Evolutionary conservation across 495 filamentous ascomycete species (phyloP).

Genomic region (Aspergillus egyptiacus): DNA sequence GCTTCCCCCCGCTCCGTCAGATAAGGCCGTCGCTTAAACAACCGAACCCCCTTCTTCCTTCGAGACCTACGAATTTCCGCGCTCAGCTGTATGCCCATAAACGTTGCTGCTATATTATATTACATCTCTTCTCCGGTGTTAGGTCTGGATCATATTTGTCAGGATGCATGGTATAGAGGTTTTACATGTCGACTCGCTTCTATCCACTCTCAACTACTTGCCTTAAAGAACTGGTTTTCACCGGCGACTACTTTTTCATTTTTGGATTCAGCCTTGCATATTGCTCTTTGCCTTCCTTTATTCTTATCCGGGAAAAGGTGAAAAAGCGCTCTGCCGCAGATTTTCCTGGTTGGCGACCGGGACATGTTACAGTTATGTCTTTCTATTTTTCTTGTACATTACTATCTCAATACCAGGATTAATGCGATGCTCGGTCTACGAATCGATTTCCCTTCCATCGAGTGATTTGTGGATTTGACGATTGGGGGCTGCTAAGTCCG

Average conservation of each 20-base stretch:
- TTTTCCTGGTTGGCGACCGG: constrained; percentile 15
- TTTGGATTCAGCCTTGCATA: constrained; percentile 26
- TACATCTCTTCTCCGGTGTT: constrained; percentile 45
- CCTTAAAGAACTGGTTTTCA: constrained; percentile 30
- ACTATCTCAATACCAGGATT: constrained; percentile 34
- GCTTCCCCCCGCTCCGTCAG: constrained; percentile 40
- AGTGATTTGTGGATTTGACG: neutral
- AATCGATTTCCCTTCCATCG: neutral
- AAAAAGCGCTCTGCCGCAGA: constrained; percentile 11
- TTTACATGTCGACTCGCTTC: constrained; percentile 18
- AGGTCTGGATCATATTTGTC: constrained; percentile 33
- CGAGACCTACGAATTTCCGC: constrained; percentile 16
- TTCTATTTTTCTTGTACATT: constrained; percentile 37
- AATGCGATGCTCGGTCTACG: constrained; percentile 26
- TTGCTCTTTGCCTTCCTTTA: constrained; percentile 10
- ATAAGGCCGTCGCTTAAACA: constrained; percentile 41
- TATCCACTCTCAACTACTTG: constrained; percentile 25
- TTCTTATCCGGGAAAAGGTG: no score
- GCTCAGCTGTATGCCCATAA: constrained; percentile 22
- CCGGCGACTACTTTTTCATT: constrained; percentile 29
- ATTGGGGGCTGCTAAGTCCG: neutral
- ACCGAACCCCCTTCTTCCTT: constrained; percentile 10
- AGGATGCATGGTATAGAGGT: constrained; percentile 43
- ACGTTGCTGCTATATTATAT: constrained; percentile 29
- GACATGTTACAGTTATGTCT: constrained; percentile 9